phyloP scores from a whole-genome alignment of 1,139 yeast species.

The Kluyveromyces marxianus region DNA sequence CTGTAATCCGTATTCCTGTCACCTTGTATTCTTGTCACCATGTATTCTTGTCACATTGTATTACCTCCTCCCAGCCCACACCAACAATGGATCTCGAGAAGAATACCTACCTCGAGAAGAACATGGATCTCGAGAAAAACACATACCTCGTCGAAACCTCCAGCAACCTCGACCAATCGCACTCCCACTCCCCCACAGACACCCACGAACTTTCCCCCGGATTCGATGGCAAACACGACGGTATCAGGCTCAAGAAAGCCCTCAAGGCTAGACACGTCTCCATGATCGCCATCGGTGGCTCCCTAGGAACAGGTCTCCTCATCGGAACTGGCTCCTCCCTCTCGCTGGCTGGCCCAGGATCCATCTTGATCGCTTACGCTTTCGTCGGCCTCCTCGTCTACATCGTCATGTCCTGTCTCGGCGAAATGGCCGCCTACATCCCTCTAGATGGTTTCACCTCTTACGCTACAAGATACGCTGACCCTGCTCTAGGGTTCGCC shows the following conservation, averaged over 20 bases:
- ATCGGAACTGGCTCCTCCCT: conserved; percentile 66
- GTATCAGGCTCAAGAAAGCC: conserved; percentile 51
- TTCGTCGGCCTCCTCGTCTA: conserved; percentile 58
- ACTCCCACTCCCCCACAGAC: no score
- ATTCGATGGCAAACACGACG: conserved; percentile 34
- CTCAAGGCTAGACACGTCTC: conserved; percentile 65
- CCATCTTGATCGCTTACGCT: conserved; percentile 53
- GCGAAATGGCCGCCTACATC: conserved; percentile 68
- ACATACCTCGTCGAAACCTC: no score
- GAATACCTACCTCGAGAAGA: no score
- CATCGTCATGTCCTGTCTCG: conserved; percentile 63
- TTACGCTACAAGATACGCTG: conserved; percentile 60
- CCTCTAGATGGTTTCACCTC: conserved; percentile 71
- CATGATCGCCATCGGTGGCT: conserved; percentile 61
- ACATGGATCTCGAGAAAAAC: no score
- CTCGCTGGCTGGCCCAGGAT: conserved; percentile 60
- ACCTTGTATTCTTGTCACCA: no score
- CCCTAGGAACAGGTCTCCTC: conserved; percentile 59
- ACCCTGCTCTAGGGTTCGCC: conserved; percentile 67
- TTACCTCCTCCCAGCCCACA: no score
- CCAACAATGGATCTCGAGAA: no score
- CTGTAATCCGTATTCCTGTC: no score
- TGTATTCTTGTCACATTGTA: no score
- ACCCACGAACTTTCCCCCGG: background rate
- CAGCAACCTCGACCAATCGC: no score